A percentile compares a stretch with the other conserved stretches of the same genome.
Evolutionary conservation across 2,329 filamentous ascomycete species (phyloP).

Genomic region (Claviceps fusiformis): DNA sequence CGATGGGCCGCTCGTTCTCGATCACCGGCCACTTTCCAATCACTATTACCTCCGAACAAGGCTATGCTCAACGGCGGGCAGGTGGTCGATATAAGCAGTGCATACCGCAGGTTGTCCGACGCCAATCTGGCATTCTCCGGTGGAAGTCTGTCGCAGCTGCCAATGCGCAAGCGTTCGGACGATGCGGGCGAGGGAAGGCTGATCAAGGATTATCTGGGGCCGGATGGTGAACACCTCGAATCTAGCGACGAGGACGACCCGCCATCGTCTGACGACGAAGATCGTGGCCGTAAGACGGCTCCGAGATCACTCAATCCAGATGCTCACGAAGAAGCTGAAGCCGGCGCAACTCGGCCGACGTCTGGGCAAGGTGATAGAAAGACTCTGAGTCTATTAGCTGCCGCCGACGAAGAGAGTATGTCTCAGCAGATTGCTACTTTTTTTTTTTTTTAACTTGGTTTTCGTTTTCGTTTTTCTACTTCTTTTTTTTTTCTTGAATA

Average conservation of each 20-base stretch:
- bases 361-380: constrained; percentile 26
- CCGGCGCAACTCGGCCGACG: constrained; percentile 19
- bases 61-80: constrained; percentile 46
- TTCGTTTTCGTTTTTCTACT: not conserved
- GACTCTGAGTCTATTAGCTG: constrained; percentile 52
- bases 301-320: constrained; percentile 31
- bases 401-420: constrained; percentile 68
- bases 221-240: constrained; percentile 53
- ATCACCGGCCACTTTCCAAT: constrained; percentile 19
- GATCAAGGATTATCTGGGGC: constrained; percentile 52
- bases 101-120: constrained; percentile 59
- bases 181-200: constrained; percentile 39
- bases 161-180: constrained; percentile 38
- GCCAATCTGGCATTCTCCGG: constrained; percentile 52
- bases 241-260: constrained; percentile 60
- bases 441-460: no score
- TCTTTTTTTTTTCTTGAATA: not conserved
- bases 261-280: constrained; percentile 52
- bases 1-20: constrained; percentile 28
- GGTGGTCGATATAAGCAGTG: constrained; percentile 52
- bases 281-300: constrained; percentile 45
- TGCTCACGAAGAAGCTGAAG: constrained; percentile 21
- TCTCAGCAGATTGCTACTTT: constrained; percentile 9
- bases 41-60: constrained; percentile 18
- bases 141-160: constrained; percentile 48